These are phyloP conservation scores for Datura wrightii DNA, from an alignment of 257 asterid species.

Conservation along the genomic window DNA sequence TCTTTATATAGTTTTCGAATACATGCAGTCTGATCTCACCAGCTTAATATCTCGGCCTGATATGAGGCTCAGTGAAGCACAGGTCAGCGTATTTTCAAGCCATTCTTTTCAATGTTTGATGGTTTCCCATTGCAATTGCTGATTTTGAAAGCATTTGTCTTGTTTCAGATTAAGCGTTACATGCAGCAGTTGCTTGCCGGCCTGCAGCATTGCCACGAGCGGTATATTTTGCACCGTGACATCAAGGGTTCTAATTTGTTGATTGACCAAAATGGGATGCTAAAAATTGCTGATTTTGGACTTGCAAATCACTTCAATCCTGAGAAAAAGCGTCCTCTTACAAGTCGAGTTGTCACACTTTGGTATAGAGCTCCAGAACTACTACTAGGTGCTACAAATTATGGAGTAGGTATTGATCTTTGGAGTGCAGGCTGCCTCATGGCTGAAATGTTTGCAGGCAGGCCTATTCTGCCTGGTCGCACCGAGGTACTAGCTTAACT, in stretches of 20 bases:
- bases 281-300: slow-evolving; percentile 84
- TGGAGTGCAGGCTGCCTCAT: slow-evolving; percentile 93
- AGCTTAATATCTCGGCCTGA: slow-evolving; percentile 61
- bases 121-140: background rate
- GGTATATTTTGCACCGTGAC: slow-evolving; percentile 79
- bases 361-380: slow-evolving; percentile 92
- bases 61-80: slow-evolving; percentile 72
- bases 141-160: background rate
- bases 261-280: slow-evolving; percentile 70
- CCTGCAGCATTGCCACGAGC: slow-evolving; percentile 82
- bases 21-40: slow-evolving; percentile 69
- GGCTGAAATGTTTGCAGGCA: slow-evolving; percentile 86
- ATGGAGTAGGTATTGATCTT: slow-evolving; percentile 77
- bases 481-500: slow-evolving; percentile 63
- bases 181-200: slow-evolving; percentile 77
- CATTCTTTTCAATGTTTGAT: background rate
- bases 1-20: slow-evolving; percentile 75
- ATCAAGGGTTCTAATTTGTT: slow-evolving; percentile 83
- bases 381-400: slow-evolving; percentile 76
- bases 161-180: slow-evolving; percentile 70
- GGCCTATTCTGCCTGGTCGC: slow-evolving; percentile 80
- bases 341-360: slow-evolving; percentile 85
- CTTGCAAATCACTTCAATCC: slow-evolving; percentile 62
- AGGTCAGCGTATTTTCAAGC: slow-evolving; percentile 45
- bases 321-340: slow-evolving; percentile 58